Evolutionary conservation across 169 alveolate genomes (phyloP).

Genomic region (Plasmodium vinckei): DNA sequence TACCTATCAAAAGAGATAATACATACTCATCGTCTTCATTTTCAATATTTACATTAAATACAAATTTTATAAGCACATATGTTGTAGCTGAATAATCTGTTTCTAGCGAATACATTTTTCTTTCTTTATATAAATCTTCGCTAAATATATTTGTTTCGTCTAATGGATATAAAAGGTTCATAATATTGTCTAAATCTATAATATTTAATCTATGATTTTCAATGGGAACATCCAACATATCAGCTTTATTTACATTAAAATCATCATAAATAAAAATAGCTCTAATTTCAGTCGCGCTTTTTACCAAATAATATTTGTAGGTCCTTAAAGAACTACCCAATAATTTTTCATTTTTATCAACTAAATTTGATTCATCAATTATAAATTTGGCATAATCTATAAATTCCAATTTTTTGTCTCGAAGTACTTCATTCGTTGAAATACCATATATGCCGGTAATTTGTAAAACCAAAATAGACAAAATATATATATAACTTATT

Average conservation of each 20-base stretch:
- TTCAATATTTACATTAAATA: constrained; percentile 41
- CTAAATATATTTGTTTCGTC: constrained; percentile 62
- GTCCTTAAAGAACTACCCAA: constrained; percentile 47
- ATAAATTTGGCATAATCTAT: constrained; percentile 21
- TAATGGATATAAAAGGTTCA: constrained; percentile 26
- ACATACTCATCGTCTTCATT: constrained; percentile 43
- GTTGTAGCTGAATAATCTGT: constrained; percentile 49
- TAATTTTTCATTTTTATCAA: constrained; percentile 52
- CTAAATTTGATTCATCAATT: constrained; percentile 57
- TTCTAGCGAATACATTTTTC: constrained; percentile 46
- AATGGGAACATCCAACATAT: constrained; percentile 11
- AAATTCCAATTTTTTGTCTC: constrained; percentile 53
- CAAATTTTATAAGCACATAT: constrained; percentile 49
- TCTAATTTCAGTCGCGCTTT: constrained; percentile 40
- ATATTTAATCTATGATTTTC: constrained; percentile 25
- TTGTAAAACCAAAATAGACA: constrained; percentile 40
- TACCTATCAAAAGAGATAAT: constrained; percentile 47
- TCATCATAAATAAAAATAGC: constrained; percentile 75
- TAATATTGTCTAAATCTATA: constrained; percentile 22
- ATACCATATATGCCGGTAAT: neutral
- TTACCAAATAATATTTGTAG: constrained; percentile 61
- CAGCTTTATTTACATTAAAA: constrained; percentile 46
- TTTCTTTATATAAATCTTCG: constrained; percentile 54
- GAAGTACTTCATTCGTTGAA: constrained; percentile 37
- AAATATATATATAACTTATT: constrained; percentile 2